Evolutionary conservation across 306 rosid species (phyloP), one percentile per base, ranked within the genome.

Genomic region (Vigna reflexopilosa): DNA sequence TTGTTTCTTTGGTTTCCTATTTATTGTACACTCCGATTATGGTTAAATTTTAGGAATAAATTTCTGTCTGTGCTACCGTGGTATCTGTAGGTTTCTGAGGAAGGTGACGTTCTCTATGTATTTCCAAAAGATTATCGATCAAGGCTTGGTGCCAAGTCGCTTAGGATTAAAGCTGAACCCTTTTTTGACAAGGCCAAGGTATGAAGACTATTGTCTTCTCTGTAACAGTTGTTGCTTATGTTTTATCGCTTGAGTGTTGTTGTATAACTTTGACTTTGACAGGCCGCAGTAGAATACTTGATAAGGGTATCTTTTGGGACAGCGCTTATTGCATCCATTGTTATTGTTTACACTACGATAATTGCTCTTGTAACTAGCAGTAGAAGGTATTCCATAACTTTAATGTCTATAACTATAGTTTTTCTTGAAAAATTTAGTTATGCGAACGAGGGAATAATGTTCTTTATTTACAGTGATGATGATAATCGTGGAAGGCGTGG

Each of bases 281-380:
- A 95, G 99, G 93, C 90, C 1, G 84, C 90, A 6, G 86, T 86
- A 6, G 98, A 90, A 88, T 95, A 95, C 86, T 64, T 95, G 79
- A 91, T 91, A 15, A 87, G 99, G 87, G 98, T 95, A 80, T 90
- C 99, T 13, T 95, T 95, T 86, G 99, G 99, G 55, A 95, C 98
- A 22, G 97, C 98, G 24, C 87, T 95, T 15, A 91, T 93, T 77
- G 99, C 94, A 24, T 95, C 99, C 16, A 91, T 95, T 72, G 91
- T 95, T 85, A 80, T 95, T 83, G 99, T 95, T 86, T 95, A 91
- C 80, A 93, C 99, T 47, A 88, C 99, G 20, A 95, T 95, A 55
- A 87, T 95, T 84, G 98, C 97, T 80, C 86, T 93, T 79, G 14
- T 90, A 78, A 87, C 96, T 72, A 89, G 99, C 82, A 90, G 99